phyloP scores from a whole-genome alignment of 352 stramenopile genomes.

The Thalassiosira sp. region DNA sequence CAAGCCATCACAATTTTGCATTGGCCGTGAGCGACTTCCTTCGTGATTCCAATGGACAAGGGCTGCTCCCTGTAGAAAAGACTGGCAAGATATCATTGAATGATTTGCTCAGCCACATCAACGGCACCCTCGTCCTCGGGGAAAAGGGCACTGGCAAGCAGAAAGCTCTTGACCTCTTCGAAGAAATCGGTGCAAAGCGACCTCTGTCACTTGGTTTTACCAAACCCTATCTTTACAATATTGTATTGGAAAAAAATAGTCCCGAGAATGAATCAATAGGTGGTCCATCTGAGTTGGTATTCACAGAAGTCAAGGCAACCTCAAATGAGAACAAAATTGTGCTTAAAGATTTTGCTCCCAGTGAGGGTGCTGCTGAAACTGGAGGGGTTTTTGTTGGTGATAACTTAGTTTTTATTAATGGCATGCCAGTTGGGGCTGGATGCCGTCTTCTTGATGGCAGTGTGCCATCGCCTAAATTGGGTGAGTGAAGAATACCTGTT shows the following conservation, averaged over 20 bases:
- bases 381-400: conserved; percentile 74
- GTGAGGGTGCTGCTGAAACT: conserved; percentile 66
- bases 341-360: conserved; percentile 66
- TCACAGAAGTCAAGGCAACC: conserved; percentile 27
- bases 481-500: conserved; percentile 27
- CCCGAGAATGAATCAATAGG: conserved; percentile 29
- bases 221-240: conserved; percentile 59
- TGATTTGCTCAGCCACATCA: conserved; percentile 75
- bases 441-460: conserved; percentile 54
- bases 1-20: conserved; percentile 59
- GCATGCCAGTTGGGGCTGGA: conserved; percentile 72
- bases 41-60: conserved; percentile 50
- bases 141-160: conserved; percentile 54
- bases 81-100: conserved; percentile 53
- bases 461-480: conserved; percentile 35
- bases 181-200: conserved; percentile 55
- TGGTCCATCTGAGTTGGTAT: conserved; percentile 38
- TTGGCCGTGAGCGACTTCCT: conserved; percentile 67
- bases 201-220: conserved; percentile 71
- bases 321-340: conserved; percentile 65
- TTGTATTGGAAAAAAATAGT: conserved; percentile 43
- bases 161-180: conserved; percentile 61
- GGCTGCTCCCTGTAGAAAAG: conserved; percentile 43
- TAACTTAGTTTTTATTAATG: conserved; percentile 81
- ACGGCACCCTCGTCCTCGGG: conserved; percentile 68